Conservation (phyloP, 495 filamentous ascomycete genomes). For the Tuber indicum region DNA sequence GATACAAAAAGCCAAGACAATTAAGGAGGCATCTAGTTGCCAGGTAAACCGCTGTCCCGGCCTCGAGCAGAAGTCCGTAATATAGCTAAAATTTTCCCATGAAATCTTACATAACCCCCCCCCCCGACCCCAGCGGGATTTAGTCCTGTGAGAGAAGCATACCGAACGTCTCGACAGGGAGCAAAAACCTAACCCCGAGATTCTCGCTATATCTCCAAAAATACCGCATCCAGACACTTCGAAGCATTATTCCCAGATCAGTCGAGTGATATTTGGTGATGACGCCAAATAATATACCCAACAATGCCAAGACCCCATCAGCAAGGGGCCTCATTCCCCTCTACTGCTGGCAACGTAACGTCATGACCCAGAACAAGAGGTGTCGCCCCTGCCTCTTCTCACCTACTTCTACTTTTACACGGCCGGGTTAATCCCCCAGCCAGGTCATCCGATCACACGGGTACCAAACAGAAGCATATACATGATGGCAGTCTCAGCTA, state of each 20-base stretch:
- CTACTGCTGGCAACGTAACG: background rate
- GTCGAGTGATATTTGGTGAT: background rate
- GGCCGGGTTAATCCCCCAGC: constrained; percentile 6
- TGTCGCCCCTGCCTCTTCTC: background rate
- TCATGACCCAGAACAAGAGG: background rate
- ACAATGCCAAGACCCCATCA: constrained; percentile 1
- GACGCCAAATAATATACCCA: background rate
- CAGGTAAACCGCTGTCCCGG: background rate
- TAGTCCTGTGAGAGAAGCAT: background rate
- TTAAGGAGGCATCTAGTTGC: background rate
- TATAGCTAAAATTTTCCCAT: background rate
- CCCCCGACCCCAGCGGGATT: no score
- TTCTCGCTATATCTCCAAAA: background rate
- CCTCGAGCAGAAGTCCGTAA: background rate
- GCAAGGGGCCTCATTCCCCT: background rate
- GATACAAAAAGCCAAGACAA: background rate
- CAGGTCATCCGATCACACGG: background rate
- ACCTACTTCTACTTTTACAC: background rate
- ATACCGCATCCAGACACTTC: background rate
- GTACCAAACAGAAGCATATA: constrained; percentile 6
- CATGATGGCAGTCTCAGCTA: constrained; percentile 24
- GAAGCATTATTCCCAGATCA: background rate
- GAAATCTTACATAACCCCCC: background rate
- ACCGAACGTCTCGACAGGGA: background rate
- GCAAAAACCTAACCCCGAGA: background rate